Evolutionary conservation across 176 grass and related monocot genomes (phyloP), one percentile per base, ranked within the genome.

Genomic region (Oryza australiensis): DNA sequence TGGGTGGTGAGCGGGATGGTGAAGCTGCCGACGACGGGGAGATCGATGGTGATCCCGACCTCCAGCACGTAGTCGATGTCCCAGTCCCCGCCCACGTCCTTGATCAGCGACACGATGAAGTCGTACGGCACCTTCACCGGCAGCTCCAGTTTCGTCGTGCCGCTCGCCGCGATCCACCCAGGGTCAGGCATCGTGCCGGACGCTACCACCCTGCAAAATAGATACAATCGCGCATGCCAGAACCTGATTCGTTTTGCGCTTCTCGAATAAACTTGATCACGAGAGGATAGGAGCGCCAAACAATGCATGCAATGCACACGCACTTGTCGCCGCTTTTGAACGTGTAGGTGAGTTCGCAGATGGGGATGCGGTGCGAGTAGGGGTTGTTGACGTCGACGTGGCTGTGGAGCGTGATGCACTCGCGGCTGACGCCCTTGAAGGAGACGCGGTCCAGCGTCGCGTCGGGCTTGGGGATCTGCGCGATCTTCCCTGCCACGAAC

Each of bases 401-500:
- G 88, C 81, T 94, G 70, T 94, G 94, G 27, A 97, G 86, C 5
- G 88, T 88, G 77, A 94, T 51, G 90, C 86, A 76, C 34, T 92
- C 83, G 12, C 86, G 70, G 76, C 59, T 87, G 71, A 97, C 15
- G 55, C 64, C 49, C 69, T 94, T 97, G 85, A 97, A 70, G 11
- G 83, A 85, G 51, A 97, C 74, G 33, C 57, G 16, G 48, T 89
- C 82, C 49, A 97, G 80, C 37, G 78, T 37, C 10, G 92, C 94
- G 88, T 94, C 90, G 5, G 94, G 94, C 81, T 83, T 90, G 55
- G 89, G 92, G 59, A 97, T 70, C 76, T 88, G 79, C 26, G 92
- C 94, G 76, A 97, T 85, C 88, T 92, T 97, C 70, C 91, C 92
- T 66, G 81, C 80, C 46, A 97, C 88, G 82, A 97, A 97, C 40